Evolutionary conservation across 78 protist species (phyloP), one percentile per base, ranked within the genome.

Genomic region (Carpediemonas membranifera): DNA sequence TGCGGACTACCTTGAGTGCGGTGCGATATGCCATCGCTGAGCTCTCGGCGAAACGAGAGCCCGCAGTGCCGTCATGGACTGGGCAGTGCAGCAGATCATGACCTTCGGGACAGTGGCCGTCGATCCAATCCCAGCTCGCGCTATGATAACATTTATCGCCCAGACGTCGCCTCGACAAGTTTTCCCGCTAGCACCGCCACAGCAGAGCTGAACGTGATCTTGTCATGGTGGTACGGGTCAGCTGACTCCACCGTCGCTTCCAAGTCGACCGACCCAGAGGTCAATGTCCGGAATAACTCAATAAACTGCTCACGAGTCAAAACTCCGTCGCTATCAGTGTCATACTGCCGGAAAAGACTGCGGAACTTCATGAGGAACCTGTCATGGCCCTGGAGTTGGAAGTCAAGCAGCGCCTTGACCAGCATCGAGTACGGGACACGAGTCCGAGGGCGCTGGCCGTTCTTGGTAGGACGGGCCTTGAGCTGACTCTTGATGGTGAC

Each of bases 331-430:
- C 13, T 0, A 50, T 78, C 71, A 16, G 14, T 3, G 56, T 78
- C 83, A 30, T 13, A 37, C 63, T 58, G 56, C 21, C 33, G n/a
- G 65, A 69, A 78, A 16, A 78, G 41, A 15, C 9, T 1, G 31
- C 37, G 56, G 55, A 78, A 78, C 34, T n/a, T n/a, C 15, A n/a
- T 31, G 15, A 78, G 66, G 74, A 61, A 78, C 37, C 65, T 14
- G 34, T 71, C 71, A 66, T 78, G 83, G 24, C 83, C 83, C 43
- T 66, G 44, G 25, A 78, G 59, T 63, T 78, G 83, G 72, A 63
- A 78, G 59, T 78, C 55, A 18, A 78, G 50, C 28, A 78, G 62
- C 21, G 70, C 25, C 37, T 36, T 1, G 36, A 62, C 13, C 18
- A 78, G 63, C 24, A 59, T 65, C n/a, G 21, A 0, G 58, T 52